phyloP scores from a whole-genome alignment of 1,284 basidiomycete genomes.

The Vanrija humicola region DNA sequence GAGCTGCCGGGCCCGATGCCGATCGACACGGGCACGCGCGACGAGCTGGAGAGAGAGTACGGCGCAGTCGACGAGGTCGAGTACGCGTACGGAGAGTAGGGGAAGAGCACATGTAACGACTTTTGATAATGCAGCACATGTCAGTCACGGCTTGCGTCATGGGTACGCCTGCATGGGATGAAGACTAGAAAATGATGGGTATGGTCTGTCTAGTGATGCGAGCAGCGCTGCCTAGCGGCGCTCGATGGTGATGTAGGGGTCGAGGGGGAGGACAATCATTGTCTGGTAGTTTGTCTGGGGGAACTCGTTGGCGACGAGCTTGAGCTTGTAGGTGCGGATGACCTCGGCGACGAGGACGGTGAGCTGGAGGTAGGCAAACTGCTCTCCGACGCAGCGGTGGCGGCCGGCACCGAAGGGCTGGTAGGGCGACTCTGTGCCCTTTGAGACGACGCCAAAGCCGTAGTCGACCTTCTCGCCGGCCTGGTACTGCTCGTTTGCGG shows the following conservation, averaged over 20 bases:
- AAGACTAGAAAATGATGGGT: no score
- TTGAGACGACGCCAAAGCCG: slow-evolving; percentile 89
- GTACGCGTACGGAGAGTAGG: slow-evolving; percentile 26
- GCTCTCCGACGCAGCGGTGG: slow-evolving; percentile 57
- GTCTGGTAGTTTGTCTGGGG: slow-evolving; percentile 73
- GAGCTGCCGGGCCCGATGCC: slow-evolving; percentile 69
- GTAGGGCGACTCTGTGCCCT: slow-evolving; percentile 85
- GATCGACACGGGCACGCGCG: slow-evolving; percentile 45
- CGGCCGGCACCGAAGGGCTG: slow-evolving; percentile 95
- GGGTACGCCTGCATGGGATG: no score
- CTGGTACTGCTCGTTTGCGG: slow-evolving; percentile 68
- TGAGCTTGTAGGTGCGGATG: slow-evolving; percentile 71
- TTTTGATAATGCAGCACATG: no score
- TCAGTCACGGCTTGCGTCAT: no score
- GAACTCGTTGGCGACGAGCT: slow-evolving; percentile 59
- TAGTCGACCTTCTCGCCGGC: slow-evolving; percentile 87
- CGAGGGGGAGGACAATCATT: slow-evolving; percentile 65
- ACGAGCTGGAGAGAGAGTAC: slow-evolving; percentile 42
- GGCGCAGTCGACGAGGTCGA: slow-evolving; percentile 50
- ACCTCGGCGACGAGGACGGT: slow-evolving; percentile 77
- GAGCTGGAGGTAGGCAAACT: slow-evolving; percentile 95
- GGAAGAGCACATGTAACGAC: no score
- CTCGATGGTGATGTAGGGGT: slow-evolving; percentile 28
- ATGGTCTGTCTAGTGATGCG: no score
- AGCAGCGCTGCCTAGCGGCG: no score